A percentile compares a stretch with the other conserved stretches of the same genome.
These are phyloP conservation scores for Scleroderma bovista DNA, from an alignment of 768 basidiomycete genomes.

Conservation along the genomic window DNA sequence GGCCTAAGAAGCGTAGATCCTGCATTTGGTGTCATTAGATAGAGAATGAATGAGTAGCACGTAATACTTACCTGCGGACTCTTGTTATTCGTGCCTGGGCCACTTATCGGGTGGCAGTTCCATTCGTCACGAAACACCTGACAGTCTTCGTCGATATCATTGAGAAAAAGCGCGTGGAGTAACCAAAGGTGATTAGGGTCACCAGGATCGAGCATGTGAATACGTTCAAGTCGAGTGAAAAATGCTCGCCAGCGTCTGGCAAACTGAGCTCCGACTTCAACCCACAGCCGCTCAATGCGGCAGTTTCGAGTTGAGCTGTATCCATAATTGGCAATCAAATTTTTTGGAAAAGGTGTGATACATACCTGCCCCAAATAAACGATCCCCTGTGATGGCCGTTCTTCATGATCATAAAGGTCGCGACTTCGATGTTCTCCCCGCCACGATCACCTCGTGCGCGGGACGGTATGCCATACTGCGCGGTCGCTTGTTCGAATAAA, in stretches of 20 bases:
- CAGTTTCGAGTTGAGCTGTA: conserved; percentile 21
- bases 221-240: conserved; percentile 19
- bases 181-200: conserved; percentile 12
- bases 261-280: conserved; percentile 24
- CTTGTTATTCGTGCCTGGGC: conserved; percentile 6
- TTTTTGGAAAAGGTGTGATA: neutral
- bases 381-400: conserved; percentile 25
- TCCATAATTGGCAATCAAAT: neutral
- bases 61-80: conserved; percentile 5
- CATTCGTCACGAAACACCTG: neutral
- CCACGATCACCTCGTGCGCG: conserved; percentile 35
- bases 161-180: conserved; percentile 2
- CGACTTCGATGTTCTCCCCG: conserved; percentile 31
- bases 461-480: conserved; percentile 12
- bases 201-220: conserved; percentile 11
- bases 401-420: conserved; percentile 13
- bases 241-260: conserved; percentile 21
- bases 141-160: conserved; percentile 1
- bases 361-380: conserved; percentile 9
- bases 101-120: conserved; percentile 2
- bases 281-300: conserved; percentile 24
- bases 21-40: neutral
- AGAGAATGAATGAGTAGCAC: neutral
- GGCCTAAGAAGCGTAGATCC: conserved; percentile 12
- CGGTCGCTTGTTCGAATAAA: neutral